Evolutionary conservation across 106 monocot species (phyloP).

Genomic region (Xerophyta viscosa): DNA sequence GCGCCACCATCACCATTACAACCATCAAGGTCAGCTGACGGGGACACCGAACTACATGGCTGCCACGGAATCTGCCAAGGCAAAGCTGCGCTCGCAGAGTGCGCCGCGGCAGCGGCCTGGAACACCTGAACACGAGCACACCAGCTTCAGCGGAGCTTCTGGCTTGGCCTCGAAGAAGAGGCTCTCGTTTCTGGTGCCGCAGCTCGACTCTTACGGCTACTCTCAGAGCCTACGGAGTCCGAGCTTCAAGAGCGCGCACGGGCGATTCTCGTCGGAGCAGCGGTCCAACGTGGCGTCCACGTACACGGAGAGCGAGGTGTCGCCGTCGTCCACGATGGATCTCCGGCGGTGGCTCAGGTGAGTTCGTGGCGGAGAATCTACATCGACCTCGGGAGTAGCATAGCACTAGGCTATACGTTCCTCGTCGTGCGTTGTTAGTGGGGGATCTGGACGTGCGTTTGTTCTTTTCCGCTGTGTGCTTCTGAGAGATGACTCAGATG

Average conservation of each 20-base stretch:
- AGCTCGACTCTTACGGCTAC: constrained; percentile 23
- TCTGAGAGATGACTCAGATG: too few relatives aligned
- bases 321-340: constrained; percentile 87
- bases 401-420: neutral
- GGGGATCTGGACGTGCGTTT: too few relatives aligned
- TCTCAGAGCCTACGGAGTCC: constrained; percentile 52
- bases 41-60: constrained; percentile 90
- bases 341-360: constrained; percentile 72
- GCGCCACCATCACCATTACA: constrained; percentile 3
- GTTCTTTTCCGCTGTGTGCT: too few relatives aligned
- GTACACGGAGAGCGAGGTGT: constrained; percentile 63
- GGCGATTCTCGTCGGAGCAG: constrained; percentile 49
- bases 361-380: neutral
- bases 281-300: constrained; percentile 59
- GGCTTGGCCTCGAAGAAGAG: constrained; percentile 59
- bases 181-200: constrained; percentile 67
- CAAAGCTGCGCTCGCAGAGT: constrained; percentile 75
- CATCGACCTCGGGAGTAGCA: neutral
- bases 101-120: constrained; percentile 77
- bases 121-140: constrained; percentile 64
- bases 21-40: constrained; percentile 6
- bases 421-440: too few relatives aligned
- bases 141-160: neutral
- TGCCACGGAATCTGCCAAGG: constrained; percentile 93
- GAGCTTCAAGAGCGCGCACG: constrained; percentile 77